Evolutionary conservation across 768 basidiomycete genomes (phyloP), one percentile per base, ranked within the genome.

Genomic region (Kwoniella mangroviensis): DNA sequence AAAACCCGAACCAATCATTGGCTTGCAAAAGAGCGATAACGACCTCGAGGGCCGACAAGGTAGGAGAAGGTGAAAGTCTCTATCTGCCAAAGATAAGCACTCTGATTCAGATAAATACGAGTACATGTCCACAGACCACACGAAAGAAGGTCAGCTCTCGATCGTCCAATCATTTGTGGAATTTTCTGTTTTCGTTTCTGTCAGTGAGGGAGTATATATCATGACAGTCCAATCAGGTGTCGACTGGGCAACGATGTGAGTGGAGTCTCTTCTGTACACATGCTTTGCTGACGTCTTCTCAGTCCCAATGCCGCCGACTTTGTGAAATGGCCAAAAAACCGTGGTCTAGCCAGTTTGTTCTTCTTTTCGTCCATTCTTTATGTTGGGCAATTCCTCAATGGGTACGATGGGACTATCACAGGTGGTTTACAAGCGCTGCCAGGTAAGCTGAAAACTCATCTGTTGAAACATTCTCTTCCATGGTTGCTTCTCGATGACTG

Each of bases 401-500:
- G 66, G 19, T 67, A 67, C 26, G 67, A 68, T 26, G 67, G 67
- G 3, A 68, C 67, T 13, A 68, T 68, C 58, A 52, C 61, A 15
- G 67, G 67, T 24, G 40, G 34, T 42, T n/a, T 68, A 7, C 24
- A 34, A 51, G 67, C 67, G 3, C 24, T 68, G 11, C 45, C 49
- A 15, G 52, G 67, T 68, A 28, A 61, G 67, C 42, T 12, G 1
- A 19, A n/a, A 65, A 26, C 57, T 51, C 43, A 19, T 34, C 17
- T 51, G n/a, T n/a, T 45, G 5, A 49, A 51, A 10, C 56, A 9
- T 12, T 11, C 21, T 10, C 17, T 58, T 28, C 56, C 56, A 4
- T 61, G 11, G 45, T 19, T 49, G 12, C 45, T 12, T 13, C 19
- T 49, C 19, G 34, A 34, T 34, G 34, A 7, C 34, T 34, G 34